Evolutionary conservation across 345 rosid genomes (phyloP).

Genomic region (Hibiscus syriacus): DNA sequence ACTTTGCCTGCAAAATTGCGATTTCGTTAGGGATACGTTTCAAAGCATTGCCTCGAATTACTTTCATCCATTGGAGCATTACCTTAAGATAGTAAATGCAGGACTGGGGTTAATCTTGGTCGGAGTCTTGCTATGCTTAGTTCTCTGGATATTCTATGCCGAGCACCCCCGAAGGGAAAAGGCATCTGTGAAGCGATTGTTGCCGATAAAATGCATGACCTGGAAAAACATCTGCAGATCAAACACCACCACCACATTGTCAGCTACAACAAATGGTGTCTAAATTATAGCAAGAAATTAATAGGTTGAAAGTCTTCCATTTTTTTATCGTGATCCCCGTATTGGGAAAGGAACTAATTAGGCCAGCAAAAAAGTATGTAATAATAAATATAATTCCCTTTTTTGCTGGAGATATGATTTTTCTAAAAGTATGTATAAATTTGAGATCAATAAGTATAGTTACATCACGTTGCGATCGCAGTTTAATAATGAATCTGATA

Average conservation of each 20-base stretch:
- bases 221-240: slow-evolving; percentile 2
- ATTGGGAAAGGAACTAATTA: slow-evolving; percentile 17
- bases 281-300: slow-evolving; percentile 16
- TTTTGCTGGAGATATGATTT: too few relatives aligned
- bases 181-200: slow-evolving; percentile 49
- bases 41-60: slow-evolving; percentile 52
- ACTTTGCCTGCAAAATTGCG: slow-evolving; percentile 78
- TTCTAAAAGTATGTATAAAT: too few relatives aligned
- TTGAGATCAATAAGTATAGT: too few relatives aligned
- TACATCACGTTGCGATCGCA: too few relatives aligned
- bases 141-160: slow-evolving; percentile 81
- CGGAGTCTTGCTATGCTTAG: slow-evolving; percentile 78
- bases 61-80: slow-evolving; percentile 66
- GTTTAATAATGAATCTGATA: too few relatives aligned
- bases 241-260: background rate
- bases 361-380: too few relatives aligned
- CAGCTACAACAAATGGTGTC: slow-evolving; percentile 12
- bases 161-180: slow-evolving; percentile 98
- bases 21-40: slow-evolving; percentile 76
- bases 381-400: too few relatives aligned
- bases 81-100: slow-evolving; percentile 64
- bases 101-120: slow-evolving; percentile 78
- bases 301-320: background rate
- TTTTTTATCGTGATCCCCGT: background rate
- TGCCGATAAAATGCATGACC: slow-evolving; percentile 21